These are phyloP conservation scores for Diaporthe citriasiana DNA, from an alignment of 2,329 filamentous ascomycete species.

Conservation along the genomic window DNA sequence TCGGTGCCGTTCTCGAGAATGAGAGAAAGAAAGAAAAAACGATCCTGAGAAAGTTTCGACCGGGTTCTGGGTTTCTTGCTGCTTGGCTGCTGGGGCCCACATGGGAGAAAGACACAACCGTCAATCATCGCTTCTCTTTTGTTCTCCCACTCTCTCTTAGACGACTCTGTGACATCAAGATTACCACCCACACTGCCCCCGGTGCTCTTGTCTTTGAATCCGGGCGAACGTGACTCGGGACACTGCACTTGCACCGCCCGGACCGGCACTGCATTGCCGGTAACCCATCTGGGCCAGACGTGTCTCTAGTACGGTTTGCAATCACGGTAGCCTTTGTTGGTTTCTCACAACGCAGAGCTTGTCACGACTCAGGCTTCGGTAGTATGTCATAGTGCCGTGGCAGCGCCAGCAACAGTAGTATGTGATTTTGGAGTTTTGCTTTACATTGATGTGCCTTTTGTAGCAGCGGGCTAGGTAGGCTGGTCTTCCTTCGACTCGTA, in stretches of 20 bases:
- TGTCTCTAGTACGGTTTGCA: constrained; percentile 8
- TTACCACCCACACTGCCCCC: neutral
- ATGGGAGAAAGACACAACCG: neutral
- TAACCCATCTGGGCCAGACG: neutral
- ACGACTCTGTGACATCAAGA: constrained; percentile 24
- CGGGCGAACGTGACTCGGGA: constrained; percentile 23
- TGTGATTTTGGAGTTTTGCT: neutral
- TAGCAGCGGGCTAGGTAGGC: neutral
- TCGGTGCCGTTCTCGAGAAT: constrained; percentile 7
- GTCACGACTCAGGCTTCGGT: neutral
- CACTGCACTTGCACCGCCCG: neutral
- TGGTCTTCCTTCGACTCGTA: constrained; percentile 7
- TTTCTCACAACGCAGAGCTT: neutral
- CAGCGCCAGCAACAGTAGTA: neutral
- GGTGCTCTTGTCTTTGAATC: neutral
- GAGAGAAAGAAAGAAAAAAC: neutral
- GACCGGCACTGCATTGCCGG: constrained; percentile 12
- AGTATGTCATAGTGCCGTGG: neutral
- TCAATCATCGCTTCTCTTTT: neutral
- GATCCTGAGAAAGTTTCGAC: neutral
- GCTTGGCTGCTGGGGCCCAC: neutral
- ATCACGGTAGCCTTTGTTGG: constrained; percentile 1
- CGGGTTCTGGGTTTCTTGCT: neutral
- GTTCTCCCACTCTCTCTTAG: neutral
- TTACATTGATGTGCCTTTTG: constrained; percentile 2